These are phyloP conservation scores for Hericium coralloides DNA, from an alignment of 768 basidiomycete species.

Conservation along the genomic window DNA sequence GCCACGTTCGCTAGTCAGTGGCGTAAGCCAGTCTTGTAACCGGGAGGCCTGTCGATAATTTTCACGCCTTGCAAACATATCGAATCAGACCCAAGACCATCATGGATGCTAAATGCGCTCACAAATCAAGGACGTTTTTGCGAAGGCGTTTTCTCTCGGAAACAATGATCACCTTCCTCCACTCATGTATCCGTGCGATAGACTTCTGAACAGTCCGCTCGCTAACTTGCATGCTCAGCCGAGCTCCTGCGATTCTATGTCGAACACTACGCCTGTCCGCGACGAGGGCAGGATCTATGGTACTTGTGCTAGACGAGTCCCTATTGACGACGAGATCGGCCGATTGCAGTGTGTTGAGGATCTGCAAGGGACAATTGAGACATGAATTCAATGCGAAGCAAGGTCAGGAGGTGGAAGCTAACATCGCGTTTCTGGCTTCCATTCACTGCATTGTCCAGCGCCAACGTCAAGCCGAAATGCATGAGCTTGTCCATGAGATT, in stretches of 20 bases:
- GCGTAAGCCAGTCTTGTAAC: conserved; percentile 50
- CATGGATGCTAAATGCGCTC: conserved; percentile 15
- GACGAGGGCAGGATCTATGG: conserved; percentile 46
- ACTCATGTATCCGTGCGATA: conserved; percentile 54
- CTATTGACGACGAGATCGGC: conserved; percentile 48
- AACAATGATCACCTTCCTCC: conserved; percentile 58
- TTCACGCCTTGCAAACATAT: conserved; percentile 50
- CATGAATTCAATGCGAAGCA: background rate
- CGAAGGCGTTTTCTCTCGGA: conserved; percentile 68
- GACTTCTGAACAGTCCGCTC: conserved; percentile 57
- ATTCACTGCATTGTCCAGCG: conserved; percentile 52
- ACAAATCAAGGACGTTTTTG: conserved; percentile 71
- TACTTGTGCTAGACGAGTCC: conserved; percentile 30
- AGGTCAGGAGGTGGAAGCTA: background rate
- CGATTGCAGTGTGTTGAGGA: conserved; percentile 48
- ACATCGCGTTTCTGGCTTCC: conserved; percentile 71
- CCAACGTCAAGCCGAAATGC: conserved; percentile 60
- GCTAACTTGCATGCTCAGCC: conserved; percentile 55
- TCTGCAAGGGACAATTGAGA: conserved; percentile 25
- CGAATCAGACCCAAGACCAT: background rate
- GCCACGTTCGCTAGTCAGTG: conserved; percentile 68
- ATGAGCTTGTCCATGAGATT: conserved; percentile 62
- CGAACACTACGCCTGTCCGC: conserved; percentile 42
- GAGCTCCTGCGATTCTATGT: conserved; percentile 44
- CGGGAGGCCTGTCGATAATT: conserved; percentile 58